Evolutionary conservation across 2,329 filamentous ascomycete genomes (phyloP).

Genomic region (Fusarium bulbicola): DNA sequence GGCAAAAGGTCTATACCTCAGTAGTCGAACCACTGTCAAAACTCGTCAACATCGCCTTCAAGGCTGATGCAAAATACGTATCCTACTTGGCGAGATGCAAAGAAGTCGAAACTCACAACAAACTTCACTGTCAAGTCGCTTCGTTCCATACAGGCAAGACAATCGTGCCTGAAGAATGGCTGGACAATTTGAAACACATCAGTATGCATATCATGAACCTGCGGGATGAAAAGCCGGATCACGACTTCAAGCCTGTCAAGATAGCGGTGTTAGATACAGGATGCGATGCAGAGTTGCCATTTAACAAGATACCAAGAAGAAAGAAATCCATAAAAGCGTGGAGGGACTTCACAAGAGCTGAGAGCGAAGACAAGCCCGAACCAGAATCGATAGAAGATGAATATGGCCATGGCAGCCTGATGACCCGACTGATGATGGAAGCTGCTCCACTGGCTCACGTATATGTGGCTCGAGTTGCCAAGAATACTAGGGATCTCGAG

Average conservation of each 20-base stretch:
- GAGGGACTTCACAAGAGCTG: background rate
- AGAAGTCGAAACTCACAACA: background rate
- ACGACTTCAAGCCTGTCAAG: rapidly evolving
- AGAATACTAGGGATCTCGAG: rapidly evolving
- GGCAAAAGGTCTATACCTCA: background rate
- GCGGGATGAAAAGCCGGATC: rapidly evolving
- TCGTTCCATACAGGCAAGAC: background rate
- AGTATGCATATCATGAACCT: background rate
- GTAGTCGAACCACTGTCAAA: rapidly evolving
- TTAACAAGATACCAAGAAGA: rapidly evolving
- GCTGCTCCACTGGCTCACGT: background rate
- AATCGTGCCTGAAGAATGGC: background rate
- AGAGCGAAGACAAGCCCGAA: rapidly evolving
- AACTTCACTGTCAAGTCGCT: rapidly evolving
- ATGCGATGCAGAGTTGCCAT: background rate
- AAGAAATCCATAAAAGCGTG: rapidly evolving
- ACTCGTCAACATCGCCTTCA: background rate
- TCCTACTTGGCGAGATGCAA: background rate
- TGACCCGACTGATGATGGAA: background rate
- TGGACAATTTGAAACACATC: background rate
- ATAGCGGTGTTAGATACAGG: background rate
- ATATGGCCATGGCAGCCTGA: background rate
- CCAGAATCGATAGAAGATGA: rapidly evolving
- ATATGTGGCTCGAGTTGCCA: background rate
- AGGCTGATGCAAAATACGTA: background rate